Conservation (phyloP, 257 asterid species). For the Schizonepeta tenuifolia region DNA sequence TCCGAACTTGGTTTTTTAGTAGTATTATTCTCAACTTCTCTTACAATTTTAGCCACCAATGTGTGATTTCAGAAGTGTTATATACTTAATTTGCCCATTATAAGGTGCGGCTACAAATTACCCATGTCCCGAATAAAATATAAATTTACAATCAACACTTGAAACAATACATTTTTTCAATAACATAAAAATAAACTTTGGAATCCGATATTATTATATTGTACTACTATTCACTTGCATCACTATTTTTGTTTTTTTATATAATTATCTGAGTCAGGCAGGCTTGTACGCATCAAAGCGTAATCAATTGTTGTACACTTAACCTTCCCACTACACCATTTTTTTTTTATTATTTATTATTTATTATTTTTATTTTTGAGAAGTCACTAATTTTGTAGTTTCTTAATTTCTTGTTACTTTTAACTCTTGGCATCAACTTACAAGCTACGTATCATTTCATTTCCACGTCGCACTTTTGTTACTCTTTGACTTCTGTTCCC, state of each 20-base stretch:
- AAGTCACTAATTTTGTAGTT: background rate
- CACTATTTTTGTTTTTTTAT: background rate
- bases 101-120: too few relatives aligned
- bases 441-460: constrained; percentile 83
- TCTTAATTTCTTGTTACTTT: background rate
- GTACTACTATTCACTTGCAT: background rate
- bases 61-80: too few relatives aligned
- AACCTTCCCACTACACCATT: background rate
- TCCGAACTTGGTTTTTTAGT: too few relatives aligned
- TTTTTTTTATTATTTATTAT: too few relatives aligned
- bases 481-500: constrained; percentile 53
- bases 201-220: background rate
- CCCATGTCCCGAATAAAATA: too few relatives aligned
- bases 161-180: too few relatives aligned
- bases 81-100: too few relatives aligned
- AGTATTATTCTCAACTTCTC: too few relatives aligned
- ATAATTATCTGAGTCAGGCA: constrained; percentile 10
- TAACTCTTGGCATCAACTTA: constrained; percentile 46
- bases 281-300: constrained; percentile 66
- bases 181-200: background rate
- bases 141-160: too few relatives aligned
- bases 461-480: constrained; percentile 59
- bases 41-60: too few relatives aligned
- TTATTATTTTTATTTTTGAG: too few relatives aligned
- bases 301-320: constrained; percentile 19